Percentiles rank a stretch among this genome's conserved stretches.
Conservation (phyloP, 2,329 filamentous ascomycete genomes). For the Apiospora malaysiana region DNA sequence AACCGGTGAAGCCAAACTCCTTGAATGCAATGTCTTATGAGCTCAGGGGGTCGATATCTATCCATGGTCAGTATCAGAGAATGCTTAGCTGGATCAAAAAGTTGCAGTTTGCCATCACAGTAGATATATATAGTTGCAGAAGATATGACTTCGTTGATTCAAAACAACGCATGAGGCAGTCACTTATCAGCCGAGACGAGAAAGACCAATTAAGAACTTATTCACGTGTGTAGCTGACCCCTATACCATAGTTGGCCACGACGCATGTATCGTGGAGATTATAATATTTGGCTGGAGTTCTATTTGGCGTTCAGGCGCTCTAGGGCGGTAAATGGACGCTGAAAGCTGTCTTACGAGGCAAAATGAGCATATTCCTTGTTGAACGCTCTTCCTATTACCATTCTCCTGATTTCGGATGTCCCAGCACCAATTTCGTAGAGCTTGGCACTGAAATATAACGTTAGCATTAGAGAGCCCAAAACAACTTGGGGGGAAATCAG, state of each 20-base stretch:
- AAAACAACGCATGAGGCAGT: too few species aligned
- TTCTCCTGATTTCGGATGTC: constrained; percentile 89
- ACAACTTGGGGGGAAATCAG: too few species aligned
- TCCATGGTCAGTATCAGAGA: too few species aligned
- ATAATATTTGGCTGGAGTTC: neutral
- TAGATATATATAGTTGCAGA: neutral
- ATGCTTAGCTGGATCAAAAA: too few species aligned
- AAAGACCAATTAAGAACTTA: neutral
- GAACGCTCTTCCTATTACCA: constrained; percentile 92
- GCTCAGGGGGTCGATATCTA: too few species aligned
- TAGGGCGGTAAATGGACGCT: neutral
- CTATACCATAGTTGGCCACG: neutral
- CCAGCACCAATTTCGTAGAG: constrained; percentile 97
- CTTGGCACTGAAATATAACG: constrained; percentile 53
- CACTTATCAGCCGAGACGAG: neutral
- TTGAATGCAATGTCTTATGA: too few species aligned
- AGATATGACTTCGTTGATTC: too few species aligned
- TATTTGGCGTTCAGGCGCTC: neutral
- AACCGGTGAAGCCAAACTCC: too few species aligned
- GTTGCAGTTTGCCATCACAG: too few species aligned
- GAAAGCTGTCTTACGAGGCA: constrained; percentile 27
- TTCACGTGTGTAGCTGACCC: neutral
- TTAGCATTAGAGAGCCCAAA: constrained; percentile 34
- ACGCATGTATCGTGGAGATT: neutral
- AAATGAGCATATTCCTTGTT: constrained; percentile 77